A percentile compares a stretch with the other conserved stretches of the same genome.
Conservation (phyloP, 2,329 filamentous ascomycete genomes). For the Xylariomycetidae sp. region DNA sequence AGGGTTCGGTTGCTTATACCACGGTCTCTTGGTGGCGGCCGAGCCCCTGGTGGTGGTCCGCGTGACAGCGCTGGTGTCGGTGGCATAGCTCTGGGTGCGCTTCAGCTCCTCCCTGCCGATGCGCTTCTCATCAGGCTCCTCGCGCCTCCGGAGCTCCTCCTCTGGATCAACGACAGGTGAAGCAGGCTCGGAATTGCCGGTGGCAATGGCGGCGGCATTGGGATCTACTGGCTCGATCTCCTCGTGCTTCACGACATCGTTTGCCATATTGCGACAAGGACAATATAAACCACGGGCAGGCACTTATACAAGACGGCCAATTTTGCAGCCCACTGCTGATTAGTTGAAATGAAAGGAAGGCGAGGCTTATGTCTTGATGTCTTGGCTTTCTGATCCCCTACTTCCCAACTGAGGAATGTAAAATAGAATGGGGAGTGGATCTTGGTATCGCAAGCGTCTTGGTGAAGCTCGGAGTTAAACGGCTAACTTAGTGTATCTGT, state of each 20-base stretch:
- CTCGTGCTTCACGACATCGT: slow-evolving; percentile 20
- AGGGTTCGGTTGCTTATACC: slow-evolving; percentile 60
- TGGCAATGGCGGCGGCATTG: slow-evolving; percentile 14
- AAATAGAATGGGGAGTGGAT: too few species aligned
- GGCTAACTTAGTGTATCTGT: too few species aligned
- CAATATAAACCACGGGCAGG: too few species aligned
- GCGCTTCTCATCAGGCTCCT: slow-evolving; percentile 22
- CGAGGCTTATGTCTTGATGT: too few species aligned
- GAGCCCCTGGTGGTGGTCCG: slow-evolving; percentile 34
- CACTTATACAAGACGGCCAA: too few species aligned
- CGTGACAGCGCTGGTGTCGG: slow-evolving; percentile 45
- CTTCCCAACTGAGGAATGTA: too few species aligned
- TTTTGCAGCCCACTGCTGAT: too few species aligned
- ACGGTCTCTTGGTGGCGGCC: slow-evolving; percentile 44
- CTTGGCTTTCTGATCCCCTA: too few species aligned
- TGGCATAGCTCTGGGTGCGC: slow-evolving; percentile 48
- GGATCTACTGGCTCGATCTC: slow-evolving; percentile 21
- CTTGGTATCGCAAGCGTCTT: too few species aligned
- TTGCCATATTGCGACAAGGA: too few species aligned
- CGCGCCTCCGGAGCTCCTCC: slow-evolving; percentile 21
- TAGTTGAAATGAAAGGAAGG: too few species aligned
- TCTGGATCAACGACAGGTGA: slow-evolving; percentile 20
- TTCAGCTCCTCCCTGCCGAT: slow-evolving; percentile 30
- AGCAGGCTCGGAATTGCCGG: slow-evolving; percentile 14
- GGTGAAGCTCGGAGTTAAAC: too few species aligned